A percentile compares a stretch with the other conserved stretches of the same genome.
Evolutionary conservation across 2,329 filamentous ascomycete genomes (phyloP).

Genomic region (Aspergillus fumigatus): DNA sequence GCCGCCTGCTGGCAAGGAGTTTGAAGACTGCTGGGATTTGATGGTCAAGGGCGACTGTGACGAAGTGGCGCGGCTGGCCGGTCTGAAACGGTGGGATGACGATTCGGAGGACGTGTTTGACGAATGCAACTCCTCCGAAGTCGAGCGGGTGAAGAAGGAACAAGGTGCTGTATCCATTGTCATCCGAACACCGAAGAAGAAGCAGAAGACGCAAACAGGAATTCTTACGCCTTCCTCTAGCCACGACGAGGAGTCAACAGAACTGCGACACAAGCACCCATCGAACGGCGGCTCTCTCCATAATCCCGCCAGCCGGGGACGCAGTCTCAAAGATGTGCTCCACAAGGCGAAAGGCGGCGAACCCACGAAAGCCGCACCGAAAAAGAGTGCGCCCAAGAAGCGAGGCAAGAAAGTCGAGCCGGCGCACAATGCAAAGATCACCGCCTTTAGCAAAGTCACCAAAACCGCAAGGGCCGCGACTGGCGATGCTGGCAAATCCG

Average conservation of each 20-base stretch:
- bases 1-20: conserved; percentile 72
- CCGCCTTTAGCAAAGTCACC: conserved; percentile 29
- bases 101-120: conserved; percentile 36
- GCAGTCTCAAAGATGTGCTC: conserved; percentile 23
- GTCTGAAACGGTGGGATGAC: conserved; percentile 57
- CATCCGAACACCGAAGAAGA: conserved; percentile 37
- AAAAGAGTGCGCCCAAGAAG: conserved; percentile 21
- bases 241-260: conserved; percentile 29
- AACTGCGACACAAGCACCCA: conserved; percentile 19
- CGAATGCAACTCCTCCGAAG: conserved; percentile 43
- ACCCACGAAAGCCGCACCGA: conserved; percentile 18
- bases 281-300: conserved; percentile 18
- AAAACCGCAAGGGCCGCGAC: conserved; percentile 24
- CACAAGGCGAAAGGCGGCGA: conserved; percentile 11
- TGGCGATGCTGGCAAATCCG: conserved; percentile 15
- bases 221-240: conserved; percentile 42
- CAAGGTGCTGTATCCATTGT: conserved; percentile 38
- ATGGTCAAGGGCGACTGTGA: conserved; percentile 85
- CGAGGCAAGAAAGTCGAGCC: conserved; percentile 21
- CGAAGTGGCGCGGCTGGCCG: conserved; percentile 71
- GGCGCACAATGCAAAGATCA: conserved; percentile 26
- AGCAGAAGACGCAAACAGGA: conserved; percentile 27
- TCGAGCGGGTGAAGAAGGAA: conserved; percentile 39
- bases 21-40: conserved; percentile 91
- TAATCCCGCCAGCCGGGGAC: conserved; percentile 26